phyloP scores from a whole-genome alignment of 352 stramenopile genomes.

The Phytophthora boehmeriae region DNA sequence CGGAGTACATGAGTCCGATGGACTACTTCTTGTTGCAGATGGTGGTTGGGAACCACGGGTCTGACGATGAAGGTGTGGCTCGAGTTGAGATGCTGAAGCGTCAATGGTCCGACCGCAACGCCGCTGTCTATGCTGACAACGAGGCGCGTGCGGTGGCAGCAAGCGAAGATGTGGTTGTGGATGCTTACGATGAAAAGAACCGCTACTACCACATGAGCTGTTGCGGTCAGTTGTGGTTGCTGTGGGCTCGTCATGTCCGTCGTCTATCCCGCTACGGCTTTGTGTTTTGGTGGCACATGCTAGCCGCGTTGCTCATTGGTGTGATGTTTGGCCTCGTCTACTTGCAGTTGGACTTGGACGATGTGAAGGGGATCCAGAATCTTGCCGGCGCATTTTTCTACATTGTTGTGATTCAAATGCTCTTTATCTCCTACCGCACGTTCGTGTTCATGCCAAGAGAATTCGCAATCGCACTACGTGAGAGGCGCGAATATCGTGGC shows the following conservation, averaged over 20 bases:
- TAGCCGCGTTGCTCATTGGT: conserved; percentile 52
- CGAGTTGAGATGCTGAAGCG: conserved; percentile 39
- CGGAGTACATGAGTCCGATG: conserved; percentile 60
- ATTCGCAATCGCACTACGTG: conserved; percentile 44
- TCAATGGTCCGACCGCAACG: conserved; percentile 37
- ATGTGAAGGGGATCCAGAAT: conserved; percentile 60
- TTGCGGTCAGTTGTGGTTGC: conserved; percentile 35
- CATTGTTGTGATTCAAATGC: conserved; percentile 51
- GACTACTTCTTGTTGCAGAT: conserved; percentile 75
- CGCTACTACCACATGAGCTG: conserved; percentile 39
- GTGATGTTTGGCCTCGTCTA: conserved; percentile 52
- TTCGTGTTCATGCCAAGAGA: conserved; percentile 50
- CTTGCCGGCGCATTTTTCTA: conserved; percentile 61
- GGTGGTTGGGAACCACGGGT: conserved; percentile 30
- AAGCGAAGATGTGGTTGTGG: conserved; percentile 17
- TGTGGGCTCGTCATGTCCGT: conserved; percentile 40
- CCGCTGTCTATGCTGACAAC: conserved; percentile 23
- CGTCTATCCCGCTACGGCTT: conserved; percentile 52
- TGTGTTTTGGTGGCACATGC: conserved; percentile 45
- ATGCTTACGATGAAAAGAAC: conserved; percentile 31
- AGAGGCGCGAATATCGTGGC: conserved; percentile 47
- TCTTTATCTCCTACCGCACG: conserved; percentile 43
- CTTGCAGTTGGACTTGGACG: conserved; percentile 46
- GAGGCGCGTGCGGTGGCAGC: conserved; percentile 8
- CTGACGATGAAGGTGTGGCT: conserved; percentile 32